Conservation (phyloP, 805 yeast genomes). For the Saccharomycopsis sp. region DNA sequence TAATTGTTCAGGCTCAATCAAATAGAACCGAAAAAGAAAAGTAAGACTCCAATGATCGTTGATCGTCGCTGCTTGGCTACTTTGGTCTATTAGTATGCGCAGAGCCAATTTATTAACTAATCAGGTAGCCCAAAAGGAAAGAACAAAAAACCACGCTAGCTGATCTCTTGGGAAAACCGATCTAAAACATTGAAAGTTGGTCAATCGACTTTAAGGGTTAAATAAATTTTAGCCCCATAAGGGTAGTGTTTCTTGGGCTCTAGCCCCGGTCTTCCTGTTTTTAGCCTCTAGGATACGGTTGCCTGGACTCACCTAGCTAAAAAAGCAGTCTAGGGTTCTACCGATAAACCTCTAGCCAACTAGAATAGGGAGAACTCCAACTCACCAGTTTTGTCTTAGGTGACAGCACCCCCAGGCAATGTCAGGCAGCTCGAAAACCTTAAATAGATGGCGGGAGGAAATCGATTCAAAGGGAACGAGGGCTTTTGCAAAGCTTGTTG, state of each 20-base stretch:
- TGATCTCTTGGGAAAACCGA: not conserved
- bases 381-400: not conserved
- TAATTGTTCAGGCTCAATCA: not conserved
- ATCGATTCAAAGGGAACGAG: not conserved
- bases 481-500: not conserved
- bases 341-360: not conserved
- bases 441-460: not conserved
- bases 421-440: not conserved
- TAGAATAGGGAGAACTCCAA: not conserved
- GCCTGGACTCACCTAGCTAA: not conserved
- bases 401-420: not conserved
- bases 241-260: no score
- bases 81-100: not conserved
- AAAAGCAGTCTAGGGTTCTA: not conserved
- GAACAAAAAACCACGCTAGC: not conserved
- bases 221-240: no score
- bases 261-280: no score
- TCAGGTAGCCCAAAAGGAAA: not conserved
- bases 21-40: not conserved
- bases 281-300: no score
- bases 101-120: not conserved
- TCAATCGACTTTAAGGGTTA: not conserved
- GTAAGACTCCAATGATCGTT: not conserved
- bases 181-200: not conserved
- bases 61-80: not conserved